phyloP scores from a whole-genome alignment of 805 yeast genomes.

The Suhomyces sp. region DNA sequence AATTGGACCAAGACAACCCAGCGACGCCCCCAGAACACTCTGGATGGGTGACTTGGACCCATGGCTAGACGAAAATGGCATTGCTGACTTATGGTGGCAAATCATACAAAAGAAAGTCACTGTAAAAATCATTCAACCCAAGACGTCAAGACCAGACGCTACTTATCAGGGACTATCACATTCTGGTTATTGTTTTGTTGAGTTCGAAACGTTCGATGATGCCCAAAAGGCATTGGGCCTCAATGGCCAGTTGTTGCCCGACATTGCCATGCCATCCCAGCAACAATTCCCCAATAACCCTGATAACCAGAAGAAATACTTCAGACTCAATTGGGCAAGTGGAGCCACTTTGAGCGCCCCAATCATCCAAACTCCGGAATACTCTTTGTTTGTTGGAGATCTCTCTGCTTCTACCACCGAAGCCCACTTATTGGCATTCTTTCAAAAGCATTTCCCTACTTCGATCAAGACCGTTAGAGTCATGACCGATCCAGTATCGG shows the following conservation, averaged over 20 bases:
- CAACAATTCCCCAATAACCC: conserved; percentile 39
- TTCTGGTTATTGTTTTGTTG: conserved; percentile 74
- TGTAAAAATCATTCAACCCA: conserved; percentile 63
- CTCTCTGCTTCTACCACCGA: conserved; percentile 75
- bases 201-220: conserved; percentile 64
- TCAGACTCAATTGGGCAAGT: conserved; percentile 80
- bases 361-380: conserved; percentile 72
- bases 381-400: conserved; percentile 79
- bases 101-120: conserved; percentile 52
- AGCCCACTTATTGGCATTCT: conserved; percentile 69
- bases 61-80: conserved; percentile 65
- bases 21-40: conserved; percentile 61
- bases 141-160: conserved; percentile 20
- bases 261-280: conserved; percentile 46
- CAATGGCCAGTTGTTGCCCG: conserved; percentile 66
- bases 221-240: conserved; percentile 66
- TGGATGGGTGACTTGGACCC: conserved; percentile 93
- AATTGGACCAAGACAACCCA: conserved; percentile 8
- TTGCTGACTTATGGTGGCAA: conserved; percentile 55
- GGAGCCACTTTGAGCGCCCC: conserved; percentile 75
- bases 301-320: conserved; percentile 54
- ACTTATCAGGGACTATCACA: conserved; percentile 28
- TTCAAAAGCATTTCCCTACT: conserved; percentile 59
- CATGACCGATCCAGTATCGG: conserved; percentile 81
- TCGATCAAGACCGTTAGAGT: conserved; percentile 78